A percentile compares a stretch with the other conserved stretches of the same genome.
These are phyloP conservation scores for Penicillium hesseltinei DNA, from an alignment of 2,329 filamentous ascomycete species.

Conservation along the genomic window DNA sequence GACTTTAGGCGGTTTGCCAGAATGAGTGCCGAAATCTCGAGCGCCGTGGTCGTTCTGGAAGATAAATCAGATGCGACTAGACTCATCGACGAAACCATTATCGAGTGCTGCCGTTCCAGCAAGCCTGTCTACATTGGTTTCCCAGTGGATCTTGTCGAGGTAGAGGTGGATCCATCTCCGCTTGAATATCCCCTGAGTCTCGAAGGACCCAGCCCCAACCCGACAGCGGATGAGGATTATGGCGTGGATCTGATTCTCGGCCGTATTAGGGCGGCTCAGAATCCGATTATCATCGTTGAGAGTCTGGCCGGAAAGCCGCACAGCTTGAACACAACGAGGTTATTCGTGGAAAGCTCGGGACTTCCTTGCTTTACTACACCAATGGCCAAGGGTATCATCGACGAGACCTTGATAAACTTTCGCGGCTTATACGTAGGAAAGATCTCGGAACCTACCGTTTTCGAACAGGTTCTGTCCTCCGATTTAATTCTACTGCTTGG, in stretches of 20 bases:
- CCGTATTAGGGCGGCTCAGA: conserved; percentile 67
- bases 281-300: conserved; percentile 74
- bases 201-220: conserved; percentile 60
- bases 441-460: conserved; percentile 56
- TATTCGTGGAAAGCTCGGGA: conserved; percentile 66
- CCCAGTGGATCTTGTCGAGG: conserved; percentile 72
- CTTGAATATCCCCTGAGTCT: conserved; percentile 64
- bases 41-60: conserved; percentile 67
- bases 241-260: conserved; percentile 71
- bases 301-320: conserved; percentile 73
- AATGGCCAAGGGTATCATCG: conserved; percentile 78
- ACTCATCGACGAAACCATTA: conserved; percentile 72
- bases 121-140: conserved; percentile 78
- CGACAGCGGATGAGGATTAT: conserved; percentile 48
- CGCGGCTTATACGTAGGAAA: conserved; percentile 76
- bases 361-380: conserved; percentile 79
- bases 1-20: conserved; percentile 76
- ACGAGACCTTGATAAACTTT: conserved; percentile 69
- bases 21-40: conserved; percentile 70
- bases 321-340: conserved; percentile 67
- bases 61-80: conserved; percentile 65
- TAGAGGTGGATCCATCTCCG: conserved; percentile 67
- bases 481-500: conserved; percentile 38
- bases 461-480: conserved; percentile 26
- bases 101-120: conserved; percentile 66